Evolutionary conservation across 2,329 filamentous ascomycete genomes (phyloP).

Genomic region (Fusarium fujikuroi): DNA sequence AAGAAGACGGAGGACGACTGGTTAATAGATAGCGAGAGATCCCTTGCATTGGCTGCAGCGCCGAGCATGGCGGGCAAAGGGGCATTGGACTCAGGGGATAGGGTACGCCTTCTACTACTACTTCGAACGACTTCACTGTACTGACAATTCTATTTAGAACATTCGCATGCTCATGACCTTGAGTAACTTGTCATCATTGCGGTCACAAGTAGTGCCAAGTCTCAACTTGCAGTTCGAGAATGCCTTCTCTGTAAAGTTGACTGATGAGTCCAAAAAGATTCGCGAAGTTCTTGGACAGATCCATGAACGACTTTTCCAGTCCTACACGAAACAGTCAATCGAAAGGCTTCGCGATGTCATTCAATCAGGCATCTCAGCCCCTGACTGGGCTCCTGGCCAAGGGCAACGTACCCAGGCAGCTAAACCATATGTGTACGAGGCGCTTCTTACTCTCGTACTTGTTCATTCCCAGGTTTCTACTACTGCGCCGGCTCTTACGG

Average conservation of each 20-base stretch:
- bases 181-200: conserved; percentile 88
- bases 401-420: conserved; percentile 75
- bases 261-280: conserved; percentile 92
- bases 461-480: conserved; percentile 91
- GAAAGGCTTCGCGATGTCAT: conserved; percentile 76
- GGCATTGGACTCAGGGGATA: conserved; percentile 65
- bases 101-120: conserved; percentile 55
- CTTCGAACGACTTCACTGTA: background rate
- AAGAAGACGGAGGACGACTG: conserved; percentile 73
- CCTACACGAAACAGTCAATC: conserved; percentile 85
- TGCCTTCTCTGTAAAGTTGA: conserved; percentile 91
- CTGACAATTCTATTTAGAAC: conserved; percentile 66
- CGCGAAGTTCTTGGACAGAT: conserved; percentile 91
- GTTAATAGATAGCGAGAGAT: conserved; percentile 60
- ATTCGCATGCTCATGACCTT: conserved; percentile 94
- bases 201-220: conserved; percentile 82
- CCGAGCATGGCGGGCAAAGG: conserved; percentile 55
- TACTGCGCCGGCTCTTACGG: conserved; percentile 78
- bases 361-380: conserved; percentile 74
- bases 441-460: conserved; percentile 85
- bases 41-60: conserved; percentile 49
- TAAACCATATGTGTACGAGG: conserved; percentile 88
- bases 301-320: conserved; percentile 88
- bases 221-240: conserved; percentile 95
- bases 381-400: conserved; percentile 75